Percentiles rank a stretch among this genome's conserved stretches.
phyloP scores from a whole-genome alignment of 768 basidiomycete species.

The Boletus coccyginus region DNA sequence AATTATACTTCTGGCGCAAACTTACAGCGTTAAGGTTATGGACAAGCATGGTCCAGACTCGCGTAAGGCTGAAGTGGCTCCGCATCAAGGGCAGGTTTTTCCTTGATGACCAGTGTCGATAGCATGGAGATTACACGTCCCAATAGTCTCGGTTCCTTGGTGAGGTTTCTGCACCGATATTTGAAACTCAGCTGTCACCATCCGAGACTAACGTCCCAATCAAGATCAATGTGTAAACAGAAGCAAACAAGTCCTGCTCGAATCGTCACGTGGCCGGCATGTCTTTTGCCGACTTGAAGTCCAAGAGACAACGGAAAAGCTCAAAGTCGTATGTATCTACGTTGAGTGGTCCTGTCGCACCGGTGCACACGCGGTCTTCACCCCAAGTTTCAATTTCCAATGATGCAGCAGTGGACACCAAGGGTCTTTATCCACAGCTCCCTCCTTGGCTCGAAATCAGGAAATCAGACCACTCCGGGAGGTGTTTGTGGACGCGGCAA shows the following conservation, averaged over 20 bases:
- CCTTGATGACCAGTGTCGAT: not conserved
- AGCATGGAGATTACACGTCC: too few relatives aligned
- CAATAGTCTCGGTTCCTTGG: too few relatives aligned
- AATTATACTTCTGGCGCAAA: not conserved
- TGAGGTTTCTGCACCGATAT: too few relatives aligned
- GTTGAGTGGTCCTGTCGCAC: constrained; percentile 20
- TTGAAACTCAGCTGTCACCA: too few relatives aligned
- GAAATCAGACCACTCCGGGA: constrained; percentile 35
- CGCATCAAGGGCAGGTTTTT: not conserved
- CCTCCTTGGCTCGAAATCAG: constrained; percentile 43
- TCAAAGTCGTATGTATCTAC: constrained; percentile 37
- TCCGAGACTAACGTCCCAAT: too few relatives aligned
- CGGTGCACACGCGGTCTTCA: constrained; percentile 25
- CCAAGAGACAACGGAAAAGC: constrained; percentile 28
- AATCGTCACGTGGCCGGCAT: constrained; percentile 14
- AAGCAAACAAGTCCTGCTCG: constrained; percentile 1
- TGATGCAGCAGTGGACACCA: constrained; percentile 2
- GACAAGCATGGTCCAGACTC: not conserved
- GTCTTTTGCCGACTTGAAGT: constrained; percentile 36
- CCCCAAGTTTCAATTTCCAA: constrained; percentile 15
- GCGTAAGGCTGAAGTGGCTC: too few relatives aligned
- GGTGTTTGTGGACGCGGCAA: constrained; percentile 45
- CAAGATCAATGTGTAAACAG: constrained; percentile 2
- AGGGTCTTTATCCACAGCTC: constrained; percentile 27
- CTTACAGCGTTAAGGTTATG: not conserved